Base-by-base conservation (phyloP, 352 stramenopile genomes). In the Aphanomyces stellatus region DNA sequence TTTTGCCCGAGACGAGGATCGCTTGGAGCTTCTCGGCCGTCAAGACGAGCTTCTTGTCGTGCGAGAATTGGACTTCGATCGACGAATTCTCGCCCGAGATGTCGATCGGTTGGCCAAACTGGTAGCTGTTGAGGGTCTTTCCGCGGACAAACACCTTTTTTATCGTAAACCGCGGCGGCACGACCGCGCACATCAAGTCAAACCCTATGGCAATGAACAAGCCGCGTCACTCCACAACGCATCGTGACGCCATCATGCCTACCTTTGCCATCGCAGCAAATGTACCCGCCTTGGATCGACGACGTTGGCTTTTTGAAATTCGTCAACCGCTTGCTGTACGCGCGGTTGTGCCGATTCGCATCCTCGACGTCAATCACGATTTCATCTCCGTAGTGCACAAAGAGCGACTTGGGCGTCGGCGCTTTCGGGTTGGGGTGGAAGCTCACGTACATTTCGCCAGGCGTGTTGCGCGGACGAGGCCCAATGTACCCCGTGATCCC, bases 261-360 rank as follows among this genome's bases (percentile, higher is more conserved):
- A 33, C 85, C 85, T 60, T 91, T 93, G 67, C 85, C 85, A 59
- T 93, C 85, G 65, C 82, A 93, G 82, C 85, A 93, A 72, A 93
- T 88, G 77, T 93, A 93, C 6, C 85, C 85, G 33, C 85, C 85
- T 17, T 70, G 70, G 62, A 93, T 92, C 51, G 76, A 76, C 56
- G 80, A 90, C 40, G 85, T 94, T 6, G 81, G 80, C 51, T 94
- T 94, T 66, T 94, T 94, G 40, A 90, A 94, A 71, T 94, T 94
- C 48, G 75, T 91, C 22, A 94, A 69, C 43, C 82, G 78, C 67
- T 91, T 92, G 69, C 91, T 93, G 66, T 82, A 92, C 80, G 88
- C 85, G 25, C 87, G 73, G 48, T 82, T 89, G 72, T 92, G 85
- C n/a, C 85, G 83, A 56, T 92, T 90, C 15, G 80, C 88, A 37